Percentiles rank a stretch among this genome's conserved stretches.
Conservation (phyloP, 768 basidiomycete genomes). For the Sutorius australiensis region DNA sequence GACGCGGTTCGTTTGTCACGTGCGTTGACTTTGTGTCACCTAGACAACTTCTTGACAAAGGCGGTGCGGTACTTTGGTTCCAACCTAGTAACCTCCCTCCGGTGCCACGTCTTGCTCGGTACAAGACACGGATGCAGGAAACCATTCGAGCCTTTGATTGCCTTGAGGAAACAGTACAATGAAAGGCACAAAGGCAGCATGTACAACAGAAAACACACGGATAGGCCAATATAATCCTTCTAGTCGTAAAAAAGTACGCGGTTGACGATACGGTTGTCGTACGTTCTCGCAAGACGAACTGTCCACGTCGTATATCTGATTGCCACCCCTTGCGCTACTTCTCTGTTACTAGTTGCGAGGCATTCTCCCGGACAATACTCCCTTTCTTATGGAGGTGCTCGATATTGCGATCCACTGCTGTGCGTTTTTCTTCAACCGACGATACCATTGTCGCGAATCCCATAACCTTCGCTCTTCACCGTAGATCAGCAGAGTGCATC, state of each 20-base stretch:
- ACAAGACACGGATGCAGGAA: neutral
- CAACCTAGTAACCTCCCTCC: neutral
- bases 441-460: constrained; percentile 19
- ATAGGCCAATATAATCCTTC: no score
- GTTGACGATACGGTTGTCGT: neutral
- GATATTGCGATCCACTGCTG: constrained; percentile 17
- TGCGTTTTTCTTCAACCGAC: constrained; percentile 20
- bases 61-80: neutral
- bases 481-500: constrained; percentile 1
- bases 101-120: no score
- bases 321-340: neutral
- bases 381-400: constrained; percentile 18
- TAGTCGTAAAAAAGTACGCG: neutral
- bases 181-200: neutral
- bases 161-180: neutral
- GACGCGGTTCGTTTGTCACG: constrained; percentile 34
- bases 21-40: constrained; percentile 26
- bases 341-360: constrained; percentile 16
- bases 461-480: constrained; percentile 20
- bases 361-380: constrained; percentile 20
- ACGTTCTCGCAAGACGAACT: neutral
- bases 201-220: constrained; percentile 1
- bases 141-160: neutral
- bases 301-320: neutral
- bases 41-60: neutral